Evolutionary conservation across 108 stramenopile genomes (phyloP).

Genomic region (Asterionellopsis glacialis): DNA sequence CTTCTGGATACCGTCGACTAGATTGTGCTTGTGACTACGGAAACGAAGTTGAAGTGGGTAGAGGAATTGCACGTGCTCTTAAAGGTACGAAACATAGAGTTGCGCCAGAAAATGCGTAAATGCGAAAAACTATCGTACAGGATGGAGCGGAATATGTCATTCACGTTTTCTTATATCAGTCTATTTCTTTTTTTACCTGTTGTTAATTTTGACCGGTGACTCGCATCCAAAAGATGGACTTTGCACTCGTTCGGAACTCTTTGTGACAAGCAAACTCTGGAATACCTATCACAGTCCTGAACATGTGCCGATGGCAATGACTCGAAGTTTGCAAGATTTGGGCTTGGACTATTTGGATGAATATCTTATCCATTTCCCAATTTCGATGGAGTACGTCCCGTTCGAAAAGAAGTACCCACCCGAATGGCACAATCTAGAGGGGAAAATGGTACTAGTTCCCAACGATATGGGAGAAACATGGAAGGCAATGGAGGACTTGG

Average conservation of each 20-base stretch:
- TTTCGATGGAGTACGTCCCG: conserved; percentile 87
- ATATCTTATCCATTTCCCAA: conserved; percentile 93
- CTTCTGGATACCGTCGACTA: conserved; percentile 79
- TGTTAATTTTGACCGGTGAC: too few relatives aligned
- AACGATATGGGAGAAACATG: conserved; percentile 82
- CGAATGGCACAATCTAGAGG: conserved; percentile 86
- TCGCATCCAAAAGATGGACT: conserved; percentile 38
- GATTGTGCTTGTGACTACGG: conserved; percentile 97
- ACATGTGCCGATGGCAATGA: conserved; percentile 75
- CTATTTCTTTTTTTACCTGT: too few relatives aligned
- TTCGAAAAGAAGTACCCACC: conserved; percentile 89
- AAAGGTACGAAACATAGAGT: not conserved
- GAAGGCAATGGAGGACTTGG: conserved; percentile 83
- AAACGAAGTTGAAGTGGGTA: conserved; percentile 86
- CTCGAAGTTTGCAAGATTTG: conserved; percentile 69
- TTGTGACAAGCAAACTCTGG: conserved; percentile 91
- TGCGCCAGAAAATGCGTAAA: too few relatives aligned
- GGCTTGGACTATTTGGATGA: conserved; percentile 88
- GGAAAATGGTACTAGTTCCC: conserved; percentile 72
- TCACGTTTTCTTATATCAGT: too few relatives aligned
- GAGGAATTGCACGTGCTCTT: conserved; percentile 79
- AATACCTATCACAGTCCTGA: conserved; percentile 90
- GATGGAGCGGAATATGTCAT: too few relatives aligned
- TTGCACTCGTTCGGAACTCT: conserved; percentile 74
- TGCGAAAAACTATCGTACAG: too few relatives aligned